Conservation (phyloP, 192 early-diverging fungal species). For the Coemansia sp. region DNA sequence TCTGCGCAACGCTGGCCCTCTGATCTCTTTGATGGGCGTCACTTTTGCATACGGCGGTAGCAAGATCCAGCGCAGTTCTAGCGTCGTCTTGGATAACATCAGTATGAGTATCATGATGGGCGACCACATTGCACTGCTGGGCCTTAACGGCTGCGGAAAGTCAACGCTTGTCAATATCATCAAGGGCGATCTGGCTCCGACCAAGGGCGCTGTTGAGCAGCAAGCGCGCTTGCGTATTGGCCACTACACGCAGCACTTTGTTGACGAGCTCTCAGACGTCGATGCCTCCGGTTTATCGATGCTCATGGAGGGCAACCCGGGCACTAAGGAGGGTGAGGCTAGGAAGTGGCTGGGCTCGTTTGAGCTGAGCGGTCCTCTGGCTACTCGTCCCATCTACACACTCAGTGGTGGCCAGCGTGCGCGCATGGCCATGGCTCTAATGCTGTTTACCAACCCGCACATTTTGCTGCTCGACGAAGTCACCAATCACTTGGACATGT, state of each 20-base stretch:
- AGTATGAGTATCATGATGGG: conserved; percentile 71
- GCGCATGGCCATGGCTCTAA: conserved; percentile 74
- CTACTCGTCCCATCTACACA: conserved; percentile 60
- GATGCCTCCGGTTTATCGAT: conserved; percentile 57
- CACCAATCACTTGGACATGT: conserved; percentile 91
- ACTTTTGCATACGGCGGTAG: conserved; percentile 35
- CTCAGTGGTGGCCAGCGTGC: conserved; percentile 86
- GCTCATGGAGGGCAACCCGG: conserved; percentile 54
- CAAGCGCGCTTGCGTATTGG: conserved; percentile 72
- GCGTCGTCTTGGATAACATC: conserved; percentile 63
- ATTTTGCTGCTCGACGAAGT: conserved; percentile 79
- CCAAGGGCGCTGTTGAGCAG: conserved; percentile 63
- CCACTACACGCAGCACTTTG: conserved; percentile 84
- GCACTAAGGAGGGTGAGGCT: conserved; percentile 61
- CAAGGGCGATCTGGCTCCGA: conserved; percentile 63
- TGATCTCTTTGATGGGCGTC: conserved; percentile 68
- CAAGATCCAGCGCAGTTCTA: conserved; percentile 11
- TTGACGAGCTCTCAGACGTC: conserved; percentile 66
- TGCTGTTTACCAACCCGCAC: conserved; percentile 67
- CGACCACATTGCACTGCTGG: conserved; percentile 75
- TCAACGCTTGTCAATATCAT: conserved; percentile 82
- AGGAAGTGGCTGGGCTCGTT: conserved; percentile 78
- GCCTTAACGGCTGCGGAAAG: conserved; percentile 82
- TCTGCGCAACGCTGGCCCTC: conserved; percentile 66
- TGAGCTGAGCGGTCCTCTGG: conserved; percentile 70